Evolutionary conservation across 441 rosid genomes (phyloP).

Genomic region (Capsella rubella): DNA sequence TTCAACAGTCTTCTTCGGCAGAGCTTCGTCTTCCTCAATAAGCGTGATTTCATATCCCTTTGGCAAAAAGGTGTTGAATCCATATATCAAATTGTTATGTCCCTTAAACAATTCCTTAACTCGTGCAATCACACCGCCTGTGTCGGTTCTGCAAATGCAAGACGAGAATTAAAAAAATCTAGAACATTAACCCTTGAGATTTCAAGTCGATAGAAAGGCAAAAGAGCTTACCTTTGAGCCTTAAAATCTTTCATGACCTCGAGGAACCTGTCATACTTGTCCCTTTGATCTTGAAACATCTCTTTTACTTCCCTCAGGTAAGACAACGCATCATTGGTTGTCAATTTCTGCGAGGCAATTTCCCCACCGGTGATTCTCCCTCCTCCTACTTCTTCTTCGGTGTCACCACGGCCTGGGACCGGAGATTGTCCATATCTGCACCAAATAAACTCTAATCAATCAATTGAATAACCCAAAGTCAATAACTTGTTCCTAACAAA

Average conservation of each 20-base stretch:
- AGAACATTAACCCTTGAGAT: constrained; percentile 9
- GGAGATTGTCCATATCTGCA: constrained; percentile 76
- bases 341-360: constrained; percentile 69
- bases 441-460: constrained; percentile 17
- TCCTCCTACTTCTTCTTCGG: constrained; percentile 47
- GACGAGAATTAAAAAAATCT: constrained; percentile 11
- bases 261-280: constrained; percentile 88
- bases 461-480: background rate
- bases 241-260: constrained; percentile 99
- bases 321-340: constrained; percentile 86
- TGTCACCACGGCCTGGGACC: constrained; percentile 49
- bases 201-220: background rate
- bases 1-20: constrained; percentile 93
- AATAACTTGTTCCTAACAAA: background rate
- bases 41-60: constrained; percentile 90
- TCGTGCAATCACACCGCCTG: constrained; percentile 91
- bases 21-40: constrained; percentile 74
- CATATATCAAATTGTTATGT: constrained; percentile 86
- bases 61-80: constrained; percentile 95
- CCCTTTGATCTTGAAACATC: constrained; percentile 93
- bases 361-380: constrained; percentile 52
- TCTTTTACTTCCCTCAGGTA: constrained; percentile 95
- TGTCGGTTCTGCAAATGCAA: constrained; percentile 76
- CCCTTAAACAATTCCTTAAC: constrained; percentile 94
- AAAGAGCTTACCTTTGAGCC: constrained; percentile 70